Percentiles rank a stretch among this genome's conserved stretches.
Conservation (phyloP, 2,329 filamentous ascomycete genomes). For the Cephalotrichum gorgonifer region DNA sequence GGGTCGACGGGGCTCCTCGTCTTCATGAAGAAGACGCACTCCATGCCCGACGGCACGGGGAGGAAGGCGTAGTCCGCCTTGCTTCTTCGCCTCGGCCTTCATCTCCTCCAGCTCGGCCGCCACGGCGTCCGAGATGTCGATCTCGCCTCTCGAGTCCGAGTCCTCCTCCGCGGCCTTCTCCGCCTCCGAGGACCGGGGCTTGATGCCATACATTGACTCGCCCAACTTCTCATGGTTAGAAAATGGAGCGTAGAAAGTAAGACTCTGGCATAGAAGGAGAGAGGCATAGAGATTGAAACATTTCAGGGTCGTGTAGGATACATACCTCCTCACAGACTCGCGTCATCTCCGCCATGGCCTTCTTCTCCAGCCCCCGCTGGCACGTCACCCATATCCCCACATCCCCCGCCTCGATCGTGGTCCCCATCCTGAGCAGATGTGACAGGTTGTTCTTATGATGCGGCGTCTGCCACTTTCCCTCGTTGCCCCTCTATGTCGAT, state of each 20-base stretch:
- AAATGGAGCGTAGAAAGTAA: neutral
- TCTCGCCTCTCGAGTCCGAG: conserved; percentile 26
- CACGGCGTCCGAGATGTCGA: conserved; percentile 64
- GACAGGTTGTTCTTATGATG: conserved; percentile 42
- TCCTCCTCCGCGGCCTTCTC: conserved; percentile 21
- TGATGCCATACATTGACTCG: conserved; percentile 47
- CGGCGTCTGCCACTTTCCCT: conserved; percentile 51
- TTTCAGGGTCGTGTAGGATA: conserved; percentile 2
- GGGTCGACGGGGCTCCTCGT: conserved; percentile 45
- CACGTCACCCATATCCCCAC: conserved; percentile 72
- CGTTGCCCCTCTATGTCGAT: conserved; percentile 33
- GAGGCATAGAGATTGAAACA: neutral
- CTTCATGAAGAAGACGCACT: conserved; percentile 54
- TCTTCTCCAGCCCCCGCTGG: conserved; percentile 58
- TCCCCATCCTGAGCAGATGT: conserved; percentile 28
- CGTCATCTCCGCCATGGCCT: conserved; percentile 57
- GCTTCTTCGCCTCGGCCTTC: conserved; percentile 31
- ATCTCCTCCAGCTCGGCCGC: conserved; percentile 59
- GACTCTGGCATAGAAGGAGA: neutral
- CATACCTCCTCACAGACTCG: conserved; percentile 56
- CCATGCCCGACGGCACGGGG: conserved; percentile 43
- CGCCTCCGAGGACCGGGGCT: conserved; percentile 21
- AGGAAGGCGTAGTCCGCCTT: conserved; percentile 34
- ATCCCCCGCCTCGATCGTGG: conserved; percentile 54
- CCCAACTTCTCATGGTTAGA: conserved; percentile 43